A percentile compares a stretch with the other conserved stretches of the same genome.
Conservation (phyloP, 257 asterid species). For the Jaltomata sinuosa region DNA sequence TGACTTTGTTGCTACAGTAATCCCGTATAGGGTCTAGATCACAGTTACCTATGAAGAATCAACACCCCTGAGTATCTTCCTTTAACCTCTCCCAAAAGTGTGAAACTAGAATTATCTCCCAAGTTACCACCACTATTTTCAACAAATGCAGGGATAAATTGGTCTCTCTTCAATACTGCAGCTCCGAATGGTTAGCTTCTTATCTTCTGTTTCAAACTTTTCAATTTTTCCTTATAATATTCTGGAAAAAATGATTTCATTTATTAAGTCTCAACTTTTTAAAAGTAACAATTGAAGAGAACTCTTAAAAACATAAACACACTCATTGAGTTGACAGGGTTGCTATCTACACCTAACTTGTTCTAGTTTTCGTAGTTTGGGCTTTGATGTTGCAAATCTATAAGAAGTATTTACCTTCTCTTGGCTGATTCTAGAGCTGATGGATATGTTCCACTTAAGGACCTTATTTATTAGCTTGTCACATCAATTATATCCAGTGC, state of each 20-base stretch:
- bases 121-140: background rate
- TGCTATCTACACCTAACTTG: background rate
- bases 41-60: background rate
- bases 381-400: background rate
- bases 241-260: background rate
- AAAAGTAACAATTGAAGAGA: background rate
- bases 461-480: background rate
- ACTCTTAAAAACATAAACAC: background rate
- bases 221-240: background rate
- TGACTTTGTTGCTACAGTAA: background rate
- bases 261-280: background rate
- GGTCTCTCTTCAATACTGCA: background rate
- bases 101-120: background rate
- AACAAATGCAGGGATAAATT: background rate
- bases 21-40: background rate
- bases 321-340: background rate
- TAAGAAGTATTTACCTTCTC: background rate
- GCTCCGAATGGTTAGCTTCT: background rate
- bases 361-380: background rate
- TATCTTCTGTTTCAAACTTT: background rate
- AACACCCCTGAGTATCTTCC: background rate
- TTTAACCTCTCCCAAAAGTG: background rate
- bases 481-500: background rate
- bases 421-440: background rate
- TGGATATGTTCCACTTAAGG: background rate